Conservation (phyloP, 2,329 filamentous ascomycete species). For the Phialemonium atrogriseum region DNA sequence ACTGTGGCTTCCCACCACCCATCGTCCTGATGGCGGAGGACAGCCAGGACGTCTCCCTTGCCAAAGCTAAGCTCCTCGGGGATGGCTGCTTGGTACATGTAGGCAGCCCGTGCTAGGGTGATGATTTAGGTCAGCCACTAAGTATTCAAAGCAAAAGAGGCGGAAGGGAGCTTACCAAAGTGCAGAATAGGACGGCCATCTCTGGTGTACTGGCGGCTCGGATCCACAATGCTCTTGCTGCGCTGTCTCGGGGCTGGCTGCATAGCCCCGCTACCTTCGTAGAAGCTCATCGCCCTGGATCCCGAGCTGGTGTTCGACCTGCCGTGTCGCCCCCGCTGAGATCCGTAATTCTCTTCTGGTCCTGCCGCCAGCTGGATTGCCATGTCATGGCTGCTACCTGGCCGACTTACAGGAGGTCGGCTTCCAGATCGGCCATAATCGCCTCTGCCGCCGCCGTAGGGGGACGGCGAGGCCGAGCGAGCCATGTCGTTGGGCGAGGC, state of each 20-base stretch:
- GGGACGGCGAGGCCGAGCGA: conserved; percentile 38
- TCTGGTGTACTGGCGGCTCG: conserved; percentile 70
- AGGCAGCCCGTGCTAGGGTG: conserved; percentile 76
- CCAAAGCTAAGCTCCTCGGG: conserved; percentile 87
- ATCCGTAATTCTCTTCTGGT: conserved; percentile 51
- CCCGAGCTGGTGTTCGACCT: conserved; percentile 37
- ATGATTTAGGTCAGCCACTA: conserved; percentile 4
- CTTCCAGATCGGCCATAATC: conserved; percentile 10
- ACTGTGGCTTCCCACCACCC: conserved; percentile 99
- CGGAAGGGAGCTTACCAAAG: conserved; percentile 70
- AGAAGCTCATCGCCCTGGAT: conserved; percentile 45
- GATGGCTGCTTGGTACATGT: conserved; percentile 89
- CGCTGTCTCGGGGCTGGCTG: conserved; percentile 41
- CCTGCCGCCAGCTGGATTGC: conserved; percentile 31
- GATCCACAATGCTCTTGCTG: conserved; percentile 83
- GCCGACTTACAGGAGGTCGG: background rate
- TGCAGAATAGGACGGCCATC: conserved; percentile 85
- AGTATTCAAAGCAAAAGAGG: conserved; percentile 2
- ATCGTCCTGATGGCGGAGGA: conserved; percentile 88
- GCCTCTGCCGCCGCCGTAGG: conserved; percentile 26
- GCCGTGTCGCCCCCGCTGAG: conserved; percentile 41
- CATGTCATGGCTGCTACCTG: conserved; percentile 24
- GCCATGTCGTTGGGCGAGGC: conserved; percentile 41
- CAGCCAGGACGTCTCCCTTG: conserved; percentile 86
- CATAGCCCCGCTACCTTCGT: conserved; percentile 38